phyloP scores from a whole-genome alignment of 164 flowering plant species.

The Kalanchoe fedtschenkoi region DNA sequence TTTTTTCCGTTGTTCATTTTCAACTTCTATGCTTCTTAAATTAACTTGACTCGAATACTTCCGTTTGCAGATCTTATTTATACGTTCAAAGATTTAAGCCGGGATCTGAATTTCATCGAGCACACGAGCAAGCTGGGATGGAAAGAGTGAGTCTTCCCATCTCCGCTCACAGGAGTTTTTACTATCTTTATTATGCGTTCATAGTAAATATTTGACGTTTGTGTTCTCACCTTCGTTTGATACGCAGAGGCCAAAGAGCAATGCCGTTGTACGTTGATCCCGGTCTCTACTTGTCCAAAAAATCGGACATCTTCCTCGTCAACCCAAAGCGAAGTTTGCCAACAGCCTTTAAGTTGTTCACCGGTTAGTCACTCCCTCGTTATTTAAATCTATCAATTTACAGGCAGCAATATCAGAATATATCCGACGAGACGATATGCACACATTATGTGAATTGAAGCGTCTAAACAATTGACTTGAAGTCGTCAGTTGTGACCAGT shows the following conservation, averaged over 20 bases:
- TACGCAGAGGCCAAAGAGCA: conserved; percentile 73
- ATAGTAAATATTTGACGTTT: background rate
- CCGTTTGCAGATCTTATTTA: conserved; percentile 77
- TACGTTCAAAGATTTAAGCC: conserved; percentile 63
- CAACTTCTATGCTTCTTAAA: background rate
- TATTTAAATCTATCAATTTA: background rate
- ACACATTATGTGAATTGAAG: too few relatives aligned
- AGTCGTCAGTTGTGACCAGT: background rate
- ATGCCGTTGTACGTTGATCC: conserved; percentile 89
- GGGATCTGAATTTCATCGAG: conserved; percentile 84
- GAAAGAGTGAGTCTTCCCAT: conserved; percentile 69
- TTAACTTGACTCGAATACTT: background rate
- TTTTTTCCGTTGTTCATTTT: background rate
- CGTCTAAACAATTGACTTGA: background rate
- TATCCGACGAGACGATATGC: too few relatives aligned
- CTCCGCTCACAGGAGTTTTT: background rate
- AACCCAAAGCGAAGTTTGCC: conserved; percentile 76
- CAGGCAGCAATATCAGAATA: background rate
- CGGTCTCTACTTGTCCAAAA: conserved; percentile 79
- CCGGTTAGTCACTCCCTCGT: conserved; percentile 36
- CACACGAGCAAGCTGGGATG: conserved; percentile 62
- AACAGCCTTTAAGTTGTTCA: conserved; percentile 71
- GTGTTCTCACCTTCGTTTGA: conserved; percentile 3
- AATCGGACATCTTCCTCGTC: conserved; percentile 58
- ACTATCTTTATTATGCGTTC: background rate